Percentiles rank a stretch among this genome's conserved stretches.
phyloP scores from a whole-genome alignment of 306 rosid genomes.

The Cyclanthera cordifolia region DNA sequence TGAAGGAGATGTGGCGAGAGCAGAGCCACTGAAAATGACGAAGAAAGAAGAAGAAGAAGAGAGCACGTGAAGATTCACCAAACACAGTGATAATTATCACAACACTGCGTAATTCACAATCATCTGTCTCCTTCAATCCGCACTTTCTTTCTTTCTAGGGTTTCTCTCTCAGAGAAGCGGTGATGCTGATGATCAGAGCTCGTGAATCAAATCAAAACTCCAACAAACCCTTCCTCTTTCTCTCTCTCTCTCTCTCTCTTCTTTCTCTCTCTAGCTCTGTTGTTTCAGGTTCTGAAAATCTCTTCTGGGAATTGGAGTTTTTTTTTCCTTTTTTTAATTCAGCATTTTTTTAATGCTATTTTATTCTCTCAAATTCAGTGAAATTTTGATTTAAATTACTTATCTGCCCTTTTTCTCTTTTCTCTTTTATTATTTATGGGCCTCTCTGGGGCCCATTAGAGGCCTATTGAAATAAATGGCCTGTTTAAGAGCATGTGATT shows the following conservation, averaged over 20 bases:
- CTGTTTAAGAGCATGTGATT: background rate
- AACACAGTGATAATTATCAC: too few species aligned
- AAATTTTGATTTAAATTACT: background rate
- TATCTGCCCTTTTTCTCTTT: background rate
- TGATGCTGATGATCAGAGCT: background rate
- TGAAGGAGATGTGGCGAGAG: background rate
- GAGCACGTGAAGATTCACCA: conserved; percentile 12
- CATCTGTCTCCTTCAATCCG: background rate
- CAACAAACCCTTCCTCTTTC: background rate
- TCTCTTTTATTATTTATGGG: background rate
- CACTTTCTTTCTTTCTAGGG: background rate
- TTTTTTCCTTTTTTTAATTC: background rate
- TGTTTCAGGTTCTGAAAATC: background rate
- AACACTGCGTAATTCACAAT: background rate
- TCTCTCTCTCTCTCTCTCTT: background rate
- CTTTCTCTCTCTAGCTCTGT: background rate
- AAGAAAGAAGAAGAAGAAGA: background rate
- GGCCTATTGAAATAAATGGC: background rate
- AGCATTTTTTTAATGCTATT: background rate
- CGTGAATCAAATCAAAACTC: background rate
- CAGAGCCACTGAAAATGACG: conserved; percentile 2
- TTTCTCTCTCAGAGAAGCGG: background rate
- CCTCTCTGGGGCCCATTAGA: background rate
- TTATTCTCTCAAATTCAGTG: conserved; percentile 9
- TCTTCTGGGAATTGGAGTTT: background rate